Percentiles rank a stretch among this genome's conserved stretches.
phyloP scores from a whole-genome alignment of 495 filamentous ascomycete genomes.

The Paragyromitra xinjiangensis region DNA sequence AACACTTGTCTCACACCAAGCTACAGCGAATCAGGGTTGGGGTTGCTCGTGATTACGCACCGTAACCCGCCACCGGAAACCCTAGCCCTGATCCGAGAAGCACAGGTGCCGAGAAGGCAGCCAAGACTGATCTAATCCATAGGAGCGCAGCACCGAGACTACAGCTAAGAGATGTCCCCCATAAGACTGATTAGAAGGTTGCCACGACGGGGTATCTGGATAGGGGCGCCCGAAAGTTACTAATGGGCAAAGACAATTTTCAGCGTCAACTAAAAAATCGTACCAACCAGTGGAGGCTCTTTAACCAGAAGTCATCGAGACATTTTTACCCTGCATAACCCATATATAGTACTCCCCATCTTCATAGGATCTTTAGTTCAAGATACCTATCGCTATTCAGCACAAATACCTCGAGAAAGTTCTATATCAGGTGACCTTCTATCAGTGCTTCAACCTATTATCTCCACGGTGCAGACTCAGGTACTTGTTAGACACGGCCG shows the following conservation, averaged over 20 bases:
- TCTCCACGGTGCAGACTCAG: not conserved
- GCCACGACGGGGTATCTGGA: not conserved
- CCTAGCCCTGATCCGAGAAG: not conserved
- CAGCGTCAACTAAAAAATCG: too few species aligned
- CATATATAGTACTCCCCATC: too few species aligned
- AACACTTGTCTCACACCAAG: not conserved
- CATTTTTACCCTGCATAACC: too few species aligned
- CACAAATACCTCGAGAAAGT: too few species aligned
- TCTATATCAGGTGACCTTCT: not conserved
- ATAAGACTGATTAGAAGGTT: too few species aligned
- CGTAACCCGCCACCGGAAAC: not conserved
- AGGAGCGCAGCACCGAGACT: not conserved
- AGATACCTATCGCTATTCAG: too few species aligned
- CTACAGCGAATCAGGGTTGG: not conserved
- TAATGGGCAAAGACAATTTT: too few species aligned
- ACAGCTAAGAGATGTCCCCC: not conserved
- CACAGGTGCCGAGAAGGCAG: not conserved
- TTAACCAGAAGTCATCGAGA: too few species aligned
- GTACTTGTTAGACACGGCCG: not conserved
- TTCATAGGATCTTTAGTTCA: too few species aligned
- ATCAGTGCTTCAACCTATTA: not conserved
- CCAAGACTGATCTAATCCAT: not conserved
- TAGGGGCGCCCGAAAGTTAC: not conserved
- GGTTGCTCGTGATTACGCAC: not conserved
- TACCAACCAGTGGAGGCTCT: too few species aligned